Base-by-base conservation (phyloP, 139 green algal species). In the Astrephomene gubernaculifera region DNA sequence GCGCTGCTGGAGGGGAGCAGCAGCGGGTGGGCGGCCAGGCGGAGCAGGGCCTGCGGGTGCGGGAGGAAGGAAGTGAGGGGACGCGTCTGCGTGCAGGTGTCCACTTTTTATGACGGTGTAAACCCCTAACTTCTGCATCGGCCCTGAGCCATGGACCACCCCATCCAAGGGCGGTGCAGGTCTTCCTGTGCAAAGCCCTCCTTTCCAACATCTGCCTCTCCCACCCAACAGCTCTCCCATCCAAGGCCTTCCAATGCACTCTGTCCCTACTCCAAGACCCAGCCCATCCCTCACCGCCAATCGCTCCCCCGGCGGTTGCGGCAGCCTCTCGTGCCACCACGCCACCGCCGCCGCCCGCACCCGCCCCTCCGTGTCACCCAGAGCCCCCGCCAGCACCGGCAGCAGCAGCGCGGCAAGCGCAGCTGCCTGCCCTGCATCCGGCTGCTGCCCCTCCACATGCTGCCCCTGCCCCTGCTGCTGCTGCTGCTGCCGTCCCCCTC, bases 301-400 rank as follows among this genome's bases (percentile, higher is more conserved):
- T 0, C 79, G 65, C 79, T 86, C 65, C 63, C 27, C 33, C 24
- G 79, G 79, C 45, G 79, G 10, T 17, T 65, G 2, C 35, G 79
- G 79, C 64, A 86, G 79, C 65, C 41, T 17, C 5, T 19, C 33
- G 35, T 78, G 45, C 79, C 79, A 86, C 25, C 54, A 86, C 4
- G 24, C 33, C 35, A 35, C 7, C 64, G 65, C 79, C 24, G 45
- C 65, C 65, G 27, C 63, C 49, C 79, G 43, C 61, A 86, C 65
- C 25, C 41, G 21, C 14, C 25, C 41, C 25, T 68, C 65, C n/a
- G 22, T 19, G 10, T 86, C 79, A 0, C 79, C 79, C 79, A 86
- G 67, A 1, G 27, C 45, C 2, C 39, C 65, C 29, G 33, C 79
- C 79, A 86, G 64, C 36, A 69, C 43, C 65, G 78, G 78, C 44